Evolutionary conservation across 495 filamentous ascomycete species (phyloP), one percentile per base, ranked within the genome.

Genomic region (Podospora pseudopauciseta): DNA sequence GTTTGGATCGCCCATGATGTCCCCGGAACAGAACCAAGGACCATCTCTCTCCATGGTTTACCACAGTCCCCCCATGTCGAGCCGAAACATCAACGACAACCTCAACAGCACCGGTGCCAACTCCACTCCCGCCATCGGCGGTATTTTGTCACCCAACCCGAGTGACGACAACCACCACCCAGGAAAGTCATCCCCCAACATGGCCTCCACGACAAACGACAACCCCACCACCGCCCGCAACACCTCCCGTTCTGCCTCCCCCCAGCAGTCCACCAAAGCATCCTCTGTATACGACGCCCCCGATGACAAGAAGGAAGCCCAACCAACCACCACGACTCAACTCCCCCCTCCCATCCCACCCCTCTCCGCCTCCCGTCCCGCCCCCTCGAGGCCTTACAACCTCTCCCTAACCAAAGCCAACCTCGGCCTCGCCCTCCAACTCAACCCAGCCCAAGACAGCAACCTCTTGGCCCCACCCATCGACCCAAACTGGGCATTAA

Each of bases 271-370:
- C 11, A 70, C 68, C 60, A 70, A 70, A 18, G 65, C 67, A 18
- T 70, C 70, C 1, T 72, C 70, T 27, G 58, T 70, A 26, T 58
- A 66, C 53, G 64, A 71, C 60, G 44, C 44, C 60, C 60, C 67
- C 6, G 19, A 63, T 9, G 6, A 20, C 13, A 32, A 70, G 15
- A 34, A 20, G 5, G 5, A 57, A 5, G 18, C 20, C 16, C 1
- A 28, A n/a, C 32, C 58, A 15, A 56, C 68, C 19, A 63, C 64
- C 20, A 23, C 23, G 23, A 23, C 23, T 23, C 23, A 23, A 2
- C 30, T n/a, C 2, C 57, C 63, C 15, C 68, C 68, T 5, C 64
- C 64, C 5, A 61, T 70, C 55, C 66, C 68, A 30, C 28, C 63
- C 30, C 23, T n/a, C 6, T 57, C 63, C 28, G 64, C 68, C 5